Evolutionary conservation across 371 early-diverging fungal species (phyloP).

Genomic region (Lichtheimia ramosa): DNA sequence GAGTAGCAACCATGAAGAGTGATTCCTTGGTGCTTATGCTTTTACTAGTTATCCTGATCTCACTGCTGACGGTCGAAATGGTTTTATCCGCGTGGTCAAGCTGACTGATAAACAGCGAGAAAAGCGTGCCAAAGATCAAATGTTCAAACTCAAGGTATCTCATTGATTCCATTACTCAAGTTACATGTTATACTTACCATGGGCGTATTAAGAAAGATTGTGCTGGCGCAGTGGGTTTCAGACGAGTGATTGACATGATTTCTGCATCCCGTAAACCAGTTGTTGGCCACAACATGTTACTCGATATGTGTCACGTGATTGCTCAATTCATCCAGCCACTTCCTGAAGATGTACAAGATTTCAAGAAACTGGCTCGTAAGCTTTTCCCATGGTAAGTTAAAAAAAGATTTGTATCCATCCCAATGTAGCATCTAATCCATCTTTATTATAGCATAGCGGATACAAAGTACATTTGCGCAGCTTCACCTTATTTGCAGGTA

Average conservation of each 20-base stretch:
- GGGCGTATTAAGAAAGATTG: conserved; percentile 44
- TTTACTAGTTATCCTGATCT: conserved; percentile 33
- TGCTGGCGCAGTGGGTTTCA: conserved; percentile 69
- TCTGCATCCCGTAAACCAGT: conserved; percentile 68
- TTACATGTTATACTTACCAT: not conserved
- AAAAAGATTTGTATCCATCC: too few species aligned
- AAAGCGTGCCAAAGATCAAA: conserved; percentile 27
- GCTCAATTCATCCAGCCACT: conserved; percentile 71
- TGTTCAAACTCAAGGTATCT: conserved; percentile 7
- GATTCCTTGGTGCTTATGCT: too few species aligned
- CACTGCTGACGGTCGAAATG: conserved; percentile 47
- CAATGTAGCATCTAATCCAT: not conserved
- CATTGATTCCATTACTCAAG: not conserved
- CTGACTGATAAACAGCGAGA: conserved; percentile 42
- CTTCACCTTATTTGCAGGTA: conserved; percentile 55
- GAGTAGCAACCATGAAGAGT: conserved; percentile 1
- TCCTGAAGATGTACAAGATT: conserved; percentile 64
- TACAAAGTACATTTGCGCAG: conserved; percentile 75
- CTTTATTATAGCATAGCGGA: conserved; percentile 62
- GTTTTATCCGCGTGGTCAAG: conserved; percentile 40
- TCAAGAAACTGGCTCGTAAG: conserved; percentile 52
- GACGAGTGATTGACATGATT: conserved; percentile 77
- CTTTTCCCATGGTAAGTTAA: conserved; percentile 61
- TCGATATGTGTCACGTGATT: conserved; percentile 77
- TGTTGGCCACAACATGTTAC: conserved; percentile 84